Evolutionary conservation across 805 yeast genomes (phyloP).

Genomic region (Kazachstania martiniae): DNA sequence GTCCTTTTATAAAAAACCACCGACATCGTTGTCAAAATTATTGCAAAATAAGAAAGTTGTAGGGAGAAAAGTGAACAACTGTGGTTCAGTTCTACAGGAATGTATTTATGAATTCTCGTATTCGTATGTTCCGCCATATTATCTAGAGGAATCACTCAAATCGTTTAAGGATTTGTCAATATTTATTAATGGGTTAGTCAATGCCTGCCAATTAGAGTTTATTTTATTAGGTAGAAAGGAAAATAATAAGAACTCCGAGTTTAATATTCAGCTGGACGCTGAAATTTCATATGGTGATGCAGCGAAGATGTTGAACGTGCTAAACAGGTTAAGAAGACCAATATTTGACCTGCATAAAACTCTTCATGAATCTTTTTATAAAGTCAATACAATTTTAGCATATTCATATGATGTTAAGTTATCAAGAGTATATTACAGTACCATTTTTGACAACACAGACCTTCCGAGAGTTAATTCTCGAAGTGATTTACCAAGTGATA

Average conservation of each 20-base stretch:
- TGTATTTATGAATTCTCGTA: constrained; percentile 40
- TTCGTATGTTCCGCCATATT: constrained; percentile 36
- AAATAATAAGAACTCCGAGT: constrained; percentile 2
- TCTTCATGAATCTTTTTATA: constrained; percentile 27
- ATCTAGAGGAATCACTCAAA: constrained; percentile 28
- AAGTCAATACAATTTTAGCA: constrained; percentile 28
- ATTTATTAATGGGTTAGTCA: constrained; percentile 33
- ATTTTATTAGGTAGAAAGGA: constrained; percentile 23
- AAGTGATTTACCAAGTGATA: constrained; percentile 16
- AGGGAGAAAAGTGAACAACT: constrained; percentile 25
- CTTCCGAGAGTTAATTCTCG: constrained; percentile 9
- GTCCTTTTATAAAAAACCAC: constrained; percentile 12
- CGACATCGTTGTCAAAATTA: constrained; percentile 25
- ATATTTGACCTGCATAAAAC: constrained; percentile 27
- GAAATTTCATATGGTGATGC: constrained; percentile 31
- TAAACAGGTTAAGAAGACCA: constrained; percentile 25
- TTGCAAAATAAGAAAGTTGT: constrained; percentile 27
- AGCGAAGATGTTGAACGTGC: constrained; percentile 22
- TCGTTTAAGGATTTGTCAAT: constrained; percentile 26
- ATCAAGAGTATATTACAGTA: constrained; percentile 10
- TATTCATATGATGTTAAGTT: constrained; percentile 33
- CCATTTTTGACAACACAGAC: constrained; percentile 10
- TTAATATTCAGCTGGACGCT: constrained; percentile 16
- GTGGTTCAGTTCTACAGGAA: constrained; percentile 34
- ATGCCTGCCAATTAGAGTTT: constrained; percentile 38